Base-by-base conservation (phyloP, 2,329 filamentous ascomycete species). In the Ophiostoma triangulosporum region DNA sequence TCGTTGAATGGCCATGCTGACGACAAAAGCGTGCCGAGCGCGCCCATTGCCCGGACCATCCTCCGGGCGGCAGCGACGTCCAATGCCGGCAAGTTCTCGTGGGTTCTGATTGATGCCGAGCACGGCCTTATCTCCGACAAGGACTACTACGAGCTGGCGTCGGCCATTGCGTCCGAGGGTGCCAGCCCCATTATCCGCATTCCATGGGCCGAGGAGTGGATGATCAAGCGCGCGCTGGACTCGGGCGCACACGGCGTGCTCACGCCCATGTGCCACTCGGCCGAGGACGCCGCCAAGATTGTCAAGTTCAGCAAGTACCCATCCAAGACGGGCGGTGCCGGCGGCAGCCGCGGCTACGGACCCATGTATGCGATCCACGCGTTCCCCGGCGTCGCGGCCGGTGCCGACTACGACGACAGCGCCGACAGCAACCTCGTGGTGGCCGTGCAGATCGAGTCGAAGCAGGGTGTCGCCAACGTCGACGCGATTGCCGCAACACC, bases 211-310 rank as follows among this genome's bases (percentile, higher is more conserved):
- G 75, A 81, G 64, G 69, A 73, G 48, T 80, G 76, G 77, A 78
- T 80, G 76, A 75, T 81, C 55, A 81, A 81, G 62, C 68, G 77
- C 50, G 78, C 78, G 11, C 69, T 82, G 35, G 78, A 81, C 59
- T 66, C 75, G 45, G 78, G 78, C 35, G 77, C 78, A 7, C 77
- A 81, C 61, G 78, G 76, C 31, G 71, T 81, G 33, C 66, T 80
- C 27, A 75, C 77, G 4, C 76, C 75, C 4, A 62, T 62, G 60
- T 60, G 60, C 56, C 60, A 62, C 56, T 56, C 58, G 1, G 54
- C 57, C 33, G 60, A 56, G 20, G 61, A 62, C 32, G 61, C 61
- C 24, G 56, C 46, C n/a, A 46, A 49, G 35, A 58, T 62, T 36
- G 61, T 62, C 20, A 49, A 51, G 22, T 62, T 50, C 27, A 48